Evolutionary conservation across 78 protist genomes (phyloP).

Genomic region (Capsaspora owczarzaki): DNA sequence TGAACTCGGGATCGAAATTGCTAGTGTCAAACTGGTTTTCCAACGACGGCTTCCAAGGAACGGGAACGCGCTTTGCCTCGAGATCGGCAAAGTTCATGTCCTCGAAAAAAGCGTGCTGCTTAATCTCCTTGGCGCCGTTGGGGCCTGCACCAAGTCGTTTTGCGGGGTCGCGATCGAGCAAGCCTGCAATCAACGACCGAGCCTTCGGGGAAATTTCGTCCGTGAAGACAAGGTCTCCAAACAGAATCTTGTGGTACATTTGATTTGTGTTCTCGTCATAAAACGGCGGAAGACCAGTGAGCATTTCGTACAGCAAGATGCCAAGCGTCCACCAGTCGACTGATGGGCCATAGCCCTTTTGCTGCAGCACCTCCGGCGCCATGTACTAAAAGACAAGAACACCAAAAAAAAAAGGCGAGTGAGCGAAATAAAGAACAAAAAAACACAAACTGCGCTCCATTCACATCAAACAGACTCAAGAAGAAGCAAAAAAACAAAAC

Average conservation of each 20-base stretch:
- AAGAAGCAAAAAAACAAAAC: background rate
- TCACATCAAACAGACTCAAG: background rate
- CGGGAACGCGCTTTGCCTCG: conserved; percentile 13
- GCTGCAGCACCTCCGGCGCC: conserved; percentile 82
- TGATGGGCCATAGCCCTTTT: conserved; percentile 69
- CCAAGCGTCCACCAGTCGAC: conserved; percentile 95
- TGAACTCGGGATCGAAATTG: conserved; percentile 32
- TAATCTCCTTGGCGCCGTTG: conserved; percentile 12
- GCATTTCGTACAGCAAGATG: conserved; percentile 70
- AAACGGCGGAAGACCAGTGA: conserved; percentile 78
- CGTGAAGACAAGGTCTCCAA: background rate
- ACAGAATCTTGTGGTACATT: conserved; percentile 55
- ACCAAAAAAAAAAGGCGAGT: background rate
- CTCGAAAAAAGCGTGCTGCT: conserved; percentile 9
- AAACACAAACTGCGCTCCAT: background rate
- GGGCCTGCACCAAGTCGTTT: conserved; percentile 5
- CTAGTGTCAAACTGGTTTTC: conserved; percentile 10
- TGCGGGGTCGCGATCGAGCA: conserved; percentile 25
- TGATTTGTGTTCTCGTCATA: conserved; percentile 40
- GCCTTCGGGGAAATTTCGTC: background rate
- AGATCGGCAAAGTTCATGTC: conserved; percentile 4
- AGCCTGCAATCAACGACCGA: background rate
- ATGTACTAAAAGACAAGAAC: conserved; percentile 15
- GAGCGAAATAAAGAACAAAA: too few species aligned
- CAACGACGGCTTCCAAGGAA: conserved; percentile 7